Conservation (phyloP, 2,329 filamentous ascomycete species). For the Dothidotthia symphoricarpi region DNA sequence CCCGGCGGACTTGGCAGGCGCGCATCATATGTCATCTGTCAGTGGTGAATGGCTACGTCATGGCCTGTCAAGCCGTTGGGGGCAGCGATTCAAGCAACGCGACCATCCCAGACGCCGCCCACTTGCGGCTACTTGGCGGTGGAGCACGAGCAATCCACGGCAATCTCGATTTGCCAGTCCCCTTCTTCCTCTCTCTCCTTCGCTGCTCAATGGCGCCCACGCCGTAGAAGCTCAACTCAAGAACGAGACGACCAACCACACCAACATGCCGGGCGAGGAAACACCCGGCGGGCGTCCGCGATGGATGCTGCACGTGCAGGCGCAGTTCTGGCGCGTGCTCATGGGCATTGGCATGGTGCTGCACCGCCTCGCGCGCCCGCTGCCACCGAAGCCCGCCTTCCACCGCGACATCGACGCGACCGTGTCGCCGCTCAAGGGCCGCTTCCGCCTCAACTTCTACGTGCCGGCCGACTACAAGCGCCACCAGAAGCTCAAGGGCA, state of each 20-base stretch:
- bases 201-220: neutral
- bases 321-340: constrained; percentile 64
- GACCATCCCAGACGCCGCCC: too few species aligned
- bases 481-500: constrained; percentile 43
- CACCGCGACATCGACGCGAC: constrained; percentile 55
- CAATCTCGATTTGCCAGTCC: too few species aligned
- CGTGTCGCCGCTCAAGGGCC: constrained; percentile 46
- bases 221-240: too few species aligned
- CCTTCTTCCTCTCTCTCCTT: too few species aligned
- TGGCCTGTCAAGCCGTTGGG: too few species aligned
- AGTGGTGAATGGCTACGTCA: too few species aligned
- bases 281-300: constrained; percentile 48
- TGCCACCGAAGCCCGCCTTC: constrained; percentile 62
- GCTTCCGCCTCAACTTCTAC: constrained; percentile 61
- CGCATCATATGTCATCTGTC: too few species aligned
- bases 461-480: constrained; percentile 53
- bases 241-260: neutral
- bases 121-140: too few species aligned
- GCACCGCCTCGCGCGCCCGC: constrained; percentile 61
- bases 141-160: too few species aligned
- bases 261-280: too few species aligned
- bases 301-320: constrained; percentile 62
- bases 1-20: too few species aligned
- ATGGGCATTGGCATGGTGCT: constrained; percentile 69
- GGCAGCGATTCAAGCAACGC: too few species aligned